Base-by-base conservation (phyloP, 805 yeast genomes). In the Komagataella pseudopastoris region DNA sequence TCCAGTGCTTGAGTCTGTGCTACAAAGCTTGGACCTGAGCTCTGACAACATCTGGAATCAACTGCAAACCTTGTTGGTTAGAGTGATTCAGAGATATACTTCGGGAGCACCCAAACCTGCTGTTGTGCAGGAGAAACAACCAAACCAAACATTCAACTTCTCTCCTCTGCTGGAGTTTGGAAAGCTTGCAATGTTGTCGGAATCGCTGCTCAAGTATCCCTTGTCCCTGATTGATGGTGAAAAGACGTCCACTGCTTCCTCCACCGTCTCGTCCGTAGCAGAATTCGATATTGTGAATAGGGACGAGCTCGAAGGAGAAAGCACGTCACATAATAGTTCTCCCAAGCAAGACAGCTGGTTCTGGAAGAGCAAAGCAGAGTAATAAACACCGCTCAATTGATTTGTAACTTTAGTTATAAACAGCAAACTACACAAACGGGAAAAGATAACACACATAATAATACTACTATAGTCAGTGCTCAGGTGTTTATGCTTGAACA, bases 1-100 rank as follows among this genome's bases (percentile, higher is more conserved):
- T 45, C 78, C 78, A 10, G 65, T 69, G 51, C 59, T 75, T 50
- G 48, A 50, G 14, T 30, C 12, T 50, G 54, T 30, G 68, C 74
- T 54, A 52, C 56, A 43, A 47, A 50, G 22, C 45, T 51, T 16
- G 23, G 52, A 14, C 45, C 49, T 46, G 49, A 49, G 5, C 39
- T 30, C 39, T 23, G 22, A 53, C n/a, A 48, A 49, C 48, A 55
- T 52, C 16, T 50, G 47, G 46, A 51, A 49, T 4, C 44, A 51
- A 30, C 48, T 53, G 16, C 52, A 52, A 18, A 47, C 51, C 12
- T 48, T 49, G 50, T 18, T 17, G n/a, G 17, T 23, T n/a, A 45
- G 46, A 24, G 18, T 49, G 5, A 12, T 23, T 17, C 20, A 17
- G 23, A 24, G 22, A 24, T 23, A 24, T 44, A 50, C 20, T 17